Evolutionary conservation across 176 grass and related monocot species (phyloP), one percentile per base, ranked within the genome.

Genomic region (Zoysia pacifica): DNA sequence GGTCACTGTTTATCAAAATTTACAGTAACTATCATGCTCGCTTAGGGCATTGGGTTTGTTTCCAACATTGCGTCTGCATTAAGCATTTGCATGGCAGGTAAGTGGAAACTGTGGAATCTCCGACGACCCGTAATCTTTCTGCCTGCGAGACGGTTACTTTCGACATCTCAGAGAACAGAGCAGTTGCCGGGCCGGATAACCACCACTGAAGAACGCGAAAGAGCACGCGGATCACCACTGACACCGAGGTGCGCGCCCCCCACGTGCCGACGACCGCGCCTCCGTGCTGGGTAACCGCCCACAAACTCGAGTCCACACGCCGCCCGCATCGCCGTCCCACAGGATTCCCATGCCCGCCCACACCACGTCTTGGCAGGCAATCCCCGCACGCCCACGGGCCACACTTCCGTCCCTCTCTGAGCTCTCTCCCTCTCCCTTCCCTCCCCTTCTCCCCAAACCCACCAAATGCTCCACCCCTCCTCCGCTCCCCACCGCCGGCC

Each of bases 381-480:
- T 51, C 38, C 61, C 38, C 68, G 3, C 50, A 6, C 74, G n/a
- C 53, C 2, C 64, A 4, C 64, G 14, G 50, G 51, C 51, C 54
- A 4, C 70, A 71, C 37, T 61, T 41, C 28, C 66, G 9, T 37
- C 13, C 65, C 8, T 13, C 42, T 16, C 6, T 18, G 28, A 28
- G 28, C 73, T 55, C 20, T 11, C 5, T 56, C 8, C 12, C 46
- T 10, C 5, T 20, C 70, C 68, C 20, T 19, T 18, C 70, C 28
- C 67, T 46, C 20, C 53, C 73, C 72, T 49, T 52, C 39, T 65
- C 79, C 69, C 81, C 81, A 85, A 72, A 66, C 75, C 65, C 48
- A 53, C 52, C 82, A 81, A 58, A 90, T 89, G 86, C 81, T 84
- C 78, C 81, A 75, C 70, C 76, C 61, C 70, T 68, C 65, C 45